These are phyloP conservation scores for Paragyromitra xinjiangensis DNA, from an alignment of 495 filamentous ascomycete genomes.

Conservation along the genomic window DNA sequence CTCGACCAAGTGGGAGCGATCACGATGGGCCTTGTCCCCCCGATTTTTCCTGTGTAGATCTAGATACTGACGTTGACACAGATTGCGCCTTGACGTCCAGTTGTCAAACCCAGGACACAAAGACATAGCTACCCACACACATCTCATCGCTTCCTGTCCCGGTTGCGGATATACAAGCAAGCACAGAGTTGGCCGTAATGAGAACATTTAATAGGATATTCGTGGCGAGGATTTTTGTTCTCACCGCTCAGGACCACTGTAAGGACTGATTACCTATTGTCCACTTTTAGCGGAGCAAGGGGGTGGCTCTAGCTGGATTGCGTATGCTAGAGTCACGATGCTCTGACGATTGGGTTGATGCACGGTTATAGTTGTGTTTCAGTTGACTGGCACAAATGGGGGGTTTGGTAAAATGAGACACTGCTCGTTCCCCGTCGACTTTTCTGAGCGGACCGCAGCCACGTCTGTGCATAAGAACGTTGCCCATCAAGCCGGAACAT, in stretches of 20 bases:
- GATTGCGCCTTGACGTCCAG: slow-evolving; percentile 44
- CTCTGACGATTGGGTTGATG: slow-evolving; percentile 52
- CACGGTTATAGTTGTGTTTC: slow-evolving; percentile 50
- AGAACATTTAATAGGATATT: slow-evolving; percentile 31
- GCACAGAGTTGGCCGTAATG: slow-evolving; percentile 24
- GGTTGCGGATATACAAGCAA: slow-evolving; percentile 26
- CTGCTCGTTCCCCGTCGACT: slow-evolving; percentile 25
- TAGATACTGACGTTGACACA: slow-evolving; percentile 36
- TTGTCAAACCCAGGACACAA: slow-evolving; percentile 24
- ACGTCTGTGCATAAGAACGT: slow-evolving; percentile 51
- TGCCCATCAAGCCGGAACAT: slow-evolving; percentile 50
- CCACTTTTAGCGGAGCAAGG: slow-evolving; percentile 34
- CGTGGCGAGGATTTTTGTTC: slow-evolving; percentile 42
- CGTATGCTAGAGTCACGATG: slow-evolving; percentile 51
- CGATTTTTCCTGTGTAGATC: slow-evolving; percentile 38
- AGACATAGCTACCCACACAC: slow-evolving; percentile 19
- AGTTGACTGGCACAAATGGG: slow-evolving; percentile 42
- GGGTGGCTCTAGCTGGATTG: slow-evolving; percentile 47
- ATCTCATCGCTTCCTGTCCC: slow-evolving; percentile 30
- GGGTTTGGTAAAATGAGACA: slow-evolving; percentile 50
- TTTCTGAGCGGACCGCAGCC: slow-evolving; percentile 49
- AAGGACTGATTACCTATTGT: slow-evolving; percentile 27
- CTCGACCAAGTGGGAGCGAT: slow-evolving; percentile 29
- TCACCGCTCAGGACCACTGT: slow-evolving; percentile 34
- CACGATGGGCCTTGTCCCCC: slow-evolving; percentile 28